A percentile compares a stretch with the other conserved stretches of the same genome.
Conservation (phyloP, 1,284 basidiomycete genomes). For the Golubevia sp. region DNA sequence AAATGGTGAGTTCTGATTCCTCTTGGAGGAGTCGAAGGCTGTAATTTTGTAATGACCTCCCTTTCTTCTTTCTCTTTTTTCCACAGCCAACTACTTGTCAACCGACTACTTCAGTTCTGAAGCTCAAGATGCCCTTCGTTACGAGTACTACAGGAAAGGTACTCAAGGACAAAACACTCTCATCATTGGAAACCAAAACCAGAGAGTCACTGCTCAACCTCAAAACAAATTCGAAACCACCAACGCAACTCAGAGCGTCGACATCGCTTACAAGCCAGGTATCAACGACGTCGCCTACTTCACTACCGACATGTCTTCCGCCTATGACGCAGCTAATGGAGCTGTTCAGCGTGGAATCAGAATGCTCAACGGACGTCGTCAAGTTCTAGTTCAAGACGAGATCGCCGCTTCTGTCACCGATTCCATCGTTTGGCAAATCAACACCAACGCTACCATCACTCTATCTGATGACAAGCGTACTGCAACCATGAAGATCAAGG, state of each 20-base stretch:
- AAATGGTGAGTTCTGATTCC: conserved; percentile 13
- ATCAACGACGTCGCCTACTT: conserved; percentile 43
- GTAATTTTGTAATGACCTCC: too few relatives aligned
- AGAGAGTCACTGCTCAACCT: conserved; percentile 40
- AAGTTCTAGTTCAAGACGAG: conserved; percentile 58
- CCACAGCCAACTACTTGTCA: conserved; percentile 45
- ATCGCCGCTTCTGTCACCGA: conserved; percentile 31
- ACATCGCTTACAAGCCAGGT: conserved; percentile 43
- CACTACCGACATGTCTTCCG: conserved; percentile 44
- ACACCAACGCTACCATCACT: conserved; percentile 55
- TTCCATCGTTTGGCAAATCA: conserved; percentile 51
- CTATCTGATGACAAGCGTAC: conserved; percentile 47
- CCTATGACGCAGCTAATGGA: conserved; percentile 30
- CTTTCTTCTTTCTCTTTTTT: too few relatives aligned
- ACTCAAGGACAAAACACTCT: conserved; percentile 60
- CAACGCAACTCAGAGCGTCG: conserved; percentile 27
- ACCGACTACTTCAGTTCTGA: conserved; percentile 52
- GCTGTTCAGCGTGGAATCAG: conserved; percentile 52
- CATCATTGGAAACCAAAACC: conserved; percentile 49
- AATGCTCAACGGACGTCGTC: conserved; percentile 55
- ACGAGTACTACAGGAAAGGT: conserved; percentile 59
- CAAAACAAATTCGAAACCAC: conserved; percentile 38
- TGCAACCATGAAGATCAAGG: conserved; percentile 45
- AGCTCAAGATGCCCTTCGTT: conserved; percentile 31
- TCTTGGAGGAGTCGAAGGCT: too few relatives aligned